Base-by-base conservation (phyloP, 768 basidiomycete species). In the Macrolepiota albuminosa region DNA sequence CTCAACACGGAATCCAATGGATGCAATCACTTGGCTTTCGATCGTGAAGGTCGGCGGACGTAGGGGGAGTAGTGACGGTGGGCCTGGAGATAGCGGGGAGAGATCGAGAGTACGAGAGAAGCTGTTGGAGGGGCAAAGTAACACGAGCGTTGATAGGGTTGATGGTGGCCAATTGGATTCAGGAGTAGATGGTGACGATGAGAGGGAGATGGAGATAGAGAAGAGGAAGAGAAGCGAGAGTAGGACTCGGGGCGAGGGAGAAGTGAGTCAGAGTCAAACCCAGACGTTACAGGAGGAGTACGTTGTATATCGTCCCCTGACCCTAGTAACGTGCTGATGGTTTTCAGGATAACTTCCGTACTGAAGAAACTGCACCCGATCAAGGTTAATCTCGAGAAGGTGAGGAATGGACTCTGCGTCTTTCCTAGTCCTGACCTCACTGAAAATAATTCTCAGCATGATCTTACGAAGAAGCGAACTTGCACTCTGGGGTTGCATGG, bases 331-430 rank as follows among this genome's bases (percentile, higher is more conserved):
- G 21, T 63, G 3, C 43, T 51, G 11, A 52, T 54, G 31, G 6
- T 48, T 57, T 26, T 54, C 59, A 93, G 91, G 71, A 85, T 93
- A 62, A 89, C 87, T 1, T 80, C 83, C 8, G 91, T 91, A 8
- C 75, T 91, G 36, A 84, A 79, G 6, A 86, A 82, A 64, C 79
- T 94, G 26, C 72, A 80, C 8, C 75, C 84, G 0, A 82, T 83
- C 9, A 91, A 89, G 68, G 84, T 93, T 67, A 91, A 88, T 62
- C 84, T 95, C 11, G 95, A 96, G 69, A 94, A 92, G 80, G 92
- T 89, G 57, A 13, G 72, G 21, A 29, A 29, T 6, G 14, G 18
- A 4, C 8, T 33, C 11, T 46, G 21, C 33, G 26, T 43, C 5
- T 40, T 46, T 18, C 34, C 39, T n/a, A 6, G 50, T n/a, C 36